A percentile compares a stretch with the other conserved stretches of the same genome.
These are phyloP conservation scores for Lojkania enalia DNA, from an alignment of 2,329 filamentous ascomycete genomes.

Conservation along the genomic window DNA sequence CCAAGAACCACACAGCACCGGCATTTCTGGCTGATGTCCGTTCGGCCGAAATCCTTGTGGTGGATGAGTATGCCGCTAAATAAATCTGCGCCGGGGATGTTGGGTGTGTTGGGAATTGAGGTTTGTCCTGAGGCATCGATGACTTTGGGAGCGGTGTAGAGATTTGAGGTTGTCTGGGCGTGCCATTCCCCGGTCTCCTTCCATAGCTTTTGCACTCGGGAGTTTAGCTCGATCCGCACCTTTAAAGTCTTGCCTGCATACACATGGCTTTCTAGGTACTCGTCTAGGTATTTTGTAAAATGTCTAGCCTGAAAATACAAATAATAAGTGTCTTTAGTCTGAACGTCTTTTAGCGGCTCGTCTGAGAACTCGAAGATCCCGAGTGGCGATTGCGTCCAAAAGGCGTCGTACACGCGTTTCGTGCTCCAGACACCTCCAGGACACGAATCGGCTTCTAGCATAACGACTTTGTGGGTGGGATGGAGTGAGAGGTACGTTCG, in stretches of 20 bases:
- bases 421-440: slow-evolving; percentile 20
- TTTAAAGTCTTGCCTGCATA: slow-evolving; percentile 20
- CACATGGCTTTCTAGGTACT: slow-evolving; percentile 26
- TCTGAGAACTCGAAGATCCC: slow-evolving; percentile 30
- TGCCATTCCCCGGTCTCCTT: slow-evolving; percentile 11
- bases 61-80: slow-evolving; percentile 36
- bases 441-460: slow-evolving; percentile 18
- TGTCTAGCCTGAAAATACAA: slow-evolving; percentile 26
- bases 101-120: slow-evolving; percentile 30
- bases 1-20: slow-evolving; percentile 36
- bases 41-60: slow-evolving; percentile 38
- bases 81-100: slow-evolving; percentile 25
- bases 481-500: slow-evolving; percentile 25
- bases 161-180: not conserved
- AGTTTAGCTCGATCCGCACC: slow-evolving; percentile 20
- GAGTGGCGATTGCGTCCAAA: slow-evolving; percentile 30
- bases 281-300: slow-evolving; percentile 28
- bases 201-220: slow-evolving; percentile 19
- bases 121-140: slow-evolving; percentile 28
- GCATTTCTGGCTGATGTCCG: slow-evolving; percentile 21
- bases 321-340: slow-evolving; percentile 19
- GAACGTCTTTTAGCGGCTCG: slow-evolving; percentile 13
- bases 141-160: slow-evolving; percentile 17
- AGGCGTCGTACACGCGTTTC: slow-evolving; percentile 25
- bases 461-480: slow-evolving; percentile 16